Evolutionary conservation across 768 basidiomycete genomes (phyloP).

Genomic region (Russula lepida): DNA sequence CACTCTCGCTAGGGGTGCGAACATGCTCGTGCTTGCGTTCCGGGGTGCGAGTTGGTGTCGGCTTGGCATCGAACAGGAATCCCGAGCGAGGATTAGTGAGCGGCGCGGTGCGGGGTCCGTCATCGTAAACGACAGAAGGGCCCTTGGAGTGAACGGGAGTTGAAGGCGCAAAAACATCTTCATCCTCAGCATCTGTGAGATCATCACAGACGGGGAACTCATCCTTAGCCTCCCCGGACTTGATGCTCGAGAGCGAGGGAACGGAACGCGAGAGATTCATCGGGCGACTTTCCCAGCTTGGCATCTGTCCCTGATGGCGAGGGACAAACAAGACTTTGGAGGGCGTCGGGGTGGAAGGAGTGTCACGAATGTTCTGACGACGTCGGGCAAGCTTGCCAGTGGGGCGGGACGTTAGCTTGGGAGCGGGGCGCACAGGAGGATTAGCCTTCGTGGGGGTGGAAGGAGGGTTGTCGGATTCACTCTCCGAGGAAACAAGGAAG

Average conservation of each 20-base stretch:
- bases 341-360: constrained; percentile 32
- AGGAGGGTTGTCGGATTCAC: constrained; percentile 25
- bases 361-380: constrained; percentile 34
- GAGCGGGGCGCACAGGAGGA: constrained; percentile 25
- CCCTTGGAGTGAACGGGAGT: constrained; percentile 43
- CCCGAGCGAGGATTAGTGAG: constrained; percentile 28
- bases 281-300: background rate
- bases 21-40: constrained; percentile 36
- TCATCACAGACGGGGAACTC: constrained; percentile 71
- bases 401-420: constrained; percentile 41
- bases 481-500: constrained; percentile 40
- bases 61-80: constrained; percentile 35
- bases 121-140: constrained; percentile 25
- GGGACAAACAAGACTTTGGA: constrained; percentile 46
- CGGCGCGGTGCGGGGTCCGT: constrained; percentile 44
- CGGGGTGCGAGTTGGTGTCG: constrained; percentile 33
- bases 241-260: constrained; percentile 32
- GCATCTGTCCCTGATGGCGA: constrained; percentile 22
- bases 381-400: constrained; percentile 53
- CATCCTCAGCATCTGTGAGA: constrained; percentile 39
- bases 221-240: constrained; percentile 27
- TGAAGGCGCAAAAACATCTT: constrained; percentile 37
- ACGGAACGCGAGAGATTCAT: constrained; percentile 42
- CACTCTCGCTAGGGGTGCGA: constrained; percentile 61
- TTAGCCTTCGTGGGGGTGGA: constrained; percentile 28